Percentiles rank a stretch among this genome's conserved stretches.
These are phyloP conservation scores for Marsdenia floribunda DNA, from an alignment of 257 asterid species.

Conservation along the genomic window DNA sequence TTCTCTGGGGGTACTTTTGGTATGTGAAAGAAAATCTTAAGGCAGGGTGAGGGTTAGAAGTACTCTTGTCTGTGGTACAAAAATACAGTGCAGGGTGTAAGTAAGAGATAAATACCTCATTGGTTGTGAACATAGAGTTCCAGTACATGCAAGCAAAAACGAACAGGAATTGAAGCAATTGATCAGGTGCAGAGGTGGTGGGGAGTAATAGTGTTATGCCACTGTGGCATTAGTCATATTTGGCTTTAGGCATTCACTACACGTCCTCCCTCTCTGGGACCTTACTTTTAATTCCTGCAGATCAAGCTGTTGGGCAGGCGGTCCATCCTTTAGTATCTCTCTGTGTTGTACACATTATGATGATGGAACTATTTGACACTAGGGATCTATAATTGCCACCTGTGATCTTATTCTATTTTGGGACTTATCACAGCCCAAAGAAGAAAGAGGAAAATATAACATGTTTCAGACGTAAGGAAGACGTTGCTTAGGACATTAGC, in stretches of 20 bases:
- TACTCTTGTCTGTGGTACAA: too few relatives aligned
- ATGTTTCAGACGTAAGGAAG: too few relatives aligned
- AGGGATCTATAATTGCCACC: background rate
- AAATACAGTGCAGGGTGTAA: too few relatives aligned
- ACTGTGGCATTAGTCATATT: constrained; percentile 1
- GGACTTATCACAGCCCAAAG: background rate
- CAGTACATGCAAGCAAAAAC: too few relatives aligned
- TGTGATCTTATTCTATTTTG: background rate
- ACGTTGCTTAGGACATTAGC: too few relatives aligned
- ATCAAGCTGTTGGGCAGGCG: background rate
- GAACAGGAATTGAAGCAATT: background rate
- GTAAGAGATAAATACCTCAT: too few relatives aligned
- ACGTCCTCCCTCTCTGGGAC: background rate
- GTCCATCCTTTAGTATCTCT: background rate
- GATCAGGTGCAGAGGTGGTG: background rate
- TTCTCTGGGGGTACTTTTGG: too few relatives aligned
- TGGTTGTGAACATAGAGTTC: too few relatives aligned
- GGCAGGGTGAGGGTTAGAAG: too few relatives aligned
- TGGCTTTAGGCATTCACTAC: constrained; percentile 6
- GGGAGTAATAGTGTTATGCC: background rate
- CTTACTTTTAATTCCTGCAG: constrained; percentile 9
- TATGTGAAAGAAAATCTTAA: too few relatives aligned
- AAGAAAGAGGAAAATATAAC: background rate
- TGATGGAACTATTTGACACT: background rate
- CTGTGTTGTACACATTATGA: background rate